Evolutionary conservation across 2,329 filamentous ascomycete species (phyloP), one percentile per base, ranked within the genome.

Genomic region (Microdochium nivale): DNA sequence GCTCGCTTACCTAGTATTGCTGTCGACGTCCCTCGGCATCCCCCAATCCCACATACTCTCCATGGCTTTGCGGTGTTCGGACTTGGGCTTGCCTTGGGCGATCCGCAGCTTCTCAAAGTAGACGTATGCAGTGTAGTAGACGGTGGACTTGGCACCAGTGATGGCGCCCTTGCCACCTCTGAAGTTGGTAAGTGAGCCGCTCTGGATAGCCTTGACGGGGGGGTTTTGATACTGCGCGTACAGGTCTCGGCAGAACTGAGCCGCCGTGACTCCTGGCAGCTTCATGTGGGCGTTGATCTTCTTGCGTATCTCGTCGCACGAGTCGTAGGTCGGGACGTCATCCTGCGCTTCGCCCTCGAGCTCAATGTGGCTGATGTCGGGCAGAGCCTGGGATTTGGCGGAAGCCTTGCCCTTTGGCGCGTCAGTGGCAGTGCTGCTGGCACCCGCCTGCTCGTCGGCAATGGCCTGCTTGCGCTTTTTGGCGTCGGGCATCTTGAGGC

Each of bases 101-200:
- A 83, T 64, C 16, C 78, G 65, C 56, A 78, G 52, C 68, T 83
- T 83, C 67, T 84, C 79, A 57, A 84, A 83, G 60, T 74, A 81
- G 25, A 80, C 72, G 62, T 83, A 83, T 0, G 70, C 70, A 9
- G 70, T 71, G 57, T 83, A 82, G 58, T 74, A 83, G 2, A 77
- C 64, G 8, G 56, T 55, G 47, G 64, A 73, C 1, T 67, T 73
- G 37, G 73, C 74, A 0, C 80, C 78, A 1, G 65, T 61, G 16
- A 59, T 63, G 0, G 74, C 54, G 0, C 79, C 79, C 49, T 73
- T 75, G 61, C 76, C 74, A 14, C 58, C 60, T 35, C 77, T 68
- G 62, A 83, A 83, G 19, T 67, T 61, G 21, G 65, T 66, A 14
- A 83, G 67, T 53, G 74, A 68, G 48, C 67, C 67, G n/a, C 69